These are phyloP conservation scores for Eutrema japonicum DNA, from an alignment of 345 rosid species.

Conservation along the genomic window DNA sequence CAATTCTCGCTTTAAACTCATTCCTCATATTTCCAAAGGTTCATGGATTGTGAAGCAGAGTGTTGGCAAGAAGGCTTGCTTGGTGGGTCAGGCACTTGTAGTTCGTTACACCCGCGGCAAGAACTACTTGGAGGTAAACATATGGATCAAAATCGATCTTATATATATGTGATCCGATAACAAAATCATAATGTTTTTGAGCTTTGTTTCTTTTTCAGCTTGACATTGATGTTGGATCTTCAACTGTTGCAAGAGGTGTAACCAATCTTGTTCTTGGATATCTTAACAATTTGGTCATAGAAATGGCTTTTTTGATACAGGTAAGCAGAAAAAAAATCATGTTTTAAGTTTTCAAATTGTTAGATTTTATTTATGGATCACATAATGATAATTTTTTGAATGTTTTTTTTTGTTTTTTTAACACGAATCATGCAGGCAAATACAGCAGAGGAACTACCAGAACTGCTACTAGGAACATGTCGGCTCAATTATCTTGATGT, in stretches of 20 bases:
- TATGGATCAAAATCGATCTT: not conserved
- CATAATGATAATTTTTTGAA: not conserved
- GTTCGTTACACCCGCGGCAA: slow-evolving; percentile 66
- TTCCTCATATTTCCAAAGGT: slow-evolving; percentile 94
- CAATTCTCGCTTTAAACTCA: slow-evolving; percentile 92
- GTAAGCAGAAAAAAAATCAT: slow-evolving; percentile 37
- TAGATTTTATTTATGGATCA: not conserved
- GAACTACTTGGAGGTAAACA: slow-evolving; percentile 81
- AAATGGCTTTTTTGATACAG: slow-evolving; percentile 95
- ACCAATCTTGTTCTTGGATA: slow-evolving; percentile 83
- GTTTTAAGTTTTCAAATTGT: not conserved
- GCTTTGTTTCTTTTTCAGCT: slow-evolving; percentile 50
- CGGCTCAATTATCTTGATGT: slow-evolving; percentile 71
- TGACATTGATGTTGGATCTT: slow-evolving; percentile 85
- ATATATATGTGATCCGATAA: not conserved
- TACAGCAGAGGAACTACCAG: slow-evolving; percentile 89
- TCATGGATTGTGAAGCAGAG: slow-evolving; percentile 98
- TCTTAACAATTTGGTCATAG: slow-evolving; percentile 77
- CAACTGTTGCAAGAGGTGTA: slow-evolving; percentile 88
- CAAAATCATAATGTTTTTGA: slow-evolving; percentile 10
- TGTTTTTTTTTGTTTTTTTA: not conserved
- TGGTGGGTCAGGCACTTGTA: slow-evolving; percentile 81
- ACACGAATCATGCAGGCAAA: slow-evolving; percentile 61
- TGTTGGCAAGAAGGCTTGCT: slow-evolving; percentile 87
- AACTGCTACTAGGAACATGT: slow-evolving; percentile 79